Percentiles rank a stretch among this genome's conserved stretches.
Evolutionary conservation across 2,329 filamentous ascomycete genomes (phyloP).

Genomic region (Parastagonospora avenae): DNA sequence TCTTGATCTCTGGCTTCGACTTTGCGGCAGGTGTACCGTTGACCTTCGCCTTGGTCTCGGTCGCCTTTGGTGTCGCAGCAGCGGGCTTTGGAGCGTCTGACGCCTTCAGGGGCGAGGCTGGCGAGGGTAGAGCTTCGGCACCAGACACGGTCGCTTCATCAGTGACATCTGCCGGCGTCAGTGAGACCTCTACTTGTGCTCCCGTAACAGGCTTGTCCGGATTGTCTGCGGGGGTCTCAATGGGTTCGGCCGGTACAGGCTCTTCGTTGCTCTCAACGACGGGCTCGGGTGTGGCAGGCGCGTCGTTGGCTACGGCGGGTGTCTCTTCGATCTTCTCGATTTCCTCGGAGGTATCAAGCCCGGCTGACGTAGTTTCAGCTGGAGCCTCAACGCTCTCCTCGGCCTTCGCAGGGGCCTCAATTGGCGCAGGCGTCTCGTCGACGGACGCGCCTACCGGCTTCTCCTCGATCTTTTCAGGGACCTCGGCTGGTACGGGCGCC

Average conservation of each 20-base stretch:
- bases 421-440: slow-evolving; percentile 2
- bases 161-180: slow-evolving; percentile 50
- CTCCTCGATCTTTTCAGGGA: not conserved
- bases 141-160: slow-evolving; percentile 44
- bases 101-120: too few species aligned
- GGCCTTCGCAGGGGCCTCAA: not conserved
- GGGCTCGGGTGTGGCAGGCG: not conserved
- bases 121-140: slow-evolving; percentile 36
- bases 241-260: slow-evolving; percentile 1
- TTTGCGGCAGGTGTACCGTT: slow-evolving; percentile 28
- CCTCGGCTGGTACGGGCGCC: not conserved
- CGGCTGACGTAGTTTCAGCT: not conserved
- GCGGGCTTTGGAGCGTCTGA: slow-evolving; percentile 5
- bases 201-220: slow-evolving; percentile 52
- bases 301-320: not conserved
- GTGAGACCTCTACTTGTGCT: slow-evolving; percentile 48
- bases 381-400: not conserved
- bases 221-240: slow-evolving; percentile 31
- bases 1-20: slow-evolving; percentile 34
- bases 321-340: not conserved
- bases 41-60: slow-evolving; percentile 16
- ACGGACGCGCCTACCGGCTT: slow-evolving; percentile 1
- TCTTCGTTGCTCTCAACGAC: slow-evolving; percentile 1
- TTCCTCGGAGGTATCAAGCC: not conserved
- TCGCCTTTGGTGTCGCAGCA: slow-evolving; percentile 15